Evolutionary conservation across 169 alveolate genomes (phyloP), one percentile per base, ranked within the genome.

Genomic region (Eimeria falciformis): DNA sequence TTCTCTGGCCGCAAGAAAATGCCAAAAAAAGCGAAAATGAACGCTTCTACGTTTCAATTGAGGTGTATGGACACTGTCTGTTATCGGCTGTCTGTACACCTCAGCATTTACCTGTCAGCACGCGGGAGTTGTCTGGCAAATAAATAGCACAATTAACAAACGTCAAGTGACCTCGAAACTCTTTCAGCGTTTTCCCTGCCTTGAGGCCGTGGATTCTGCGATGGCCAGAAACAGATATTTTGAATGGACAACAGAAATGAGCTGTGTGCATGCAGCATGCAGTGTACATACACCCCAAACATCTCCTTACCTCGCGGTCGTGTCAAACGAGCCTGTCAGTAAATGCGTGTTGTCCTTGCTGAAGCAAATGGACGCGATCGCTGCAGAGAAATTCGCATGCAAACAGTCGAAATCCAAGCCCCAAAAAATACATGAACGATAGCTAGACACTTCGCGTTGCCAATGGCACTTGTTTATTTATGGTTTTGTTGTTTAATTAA

Each of bases 321-420:
- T 78, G 94, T 96, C 97, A 68, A 95, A 96, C 4, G 98, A 96
- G 17, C 96, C 97, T 43, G 98, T 96, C 66, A 97, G 91, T 45
- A 97, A 90, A 86, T 92, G 96, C 50, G 97, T 92, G 58, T 95
- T 95, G 73, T 97, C 97, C 45, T 94, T 94, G 86, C 96, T 95
- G 95, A 96, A 97, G 58, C 94, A 81, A 65, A 96, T 94, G 81
- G 96, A 95, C 56, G 97, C 95, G 43, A 97, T 94, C 9, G 97
- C 97, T 62, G 78, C 50, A 23, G 25, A 58, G 47, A n/a, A n/a
- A n/a, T n/a, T n/a, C n/a, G n/a, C n/a, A n/a, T n/a, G n/a, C n/a
- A n/a, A n/a, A n/a, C n/a, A n/a, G n/a, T n/a, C n/a, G n/a, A n/a
- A n/a, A n/a, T n/a, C n/a, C n/a, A n/a, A n/a, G n/a, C n/a, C n/a